A percentile compares a stretch with the other conserved stretches of the same genome.
Conservation (phyloP, 768 basidiomycete species). For the Mrakia blollopis region DNA sequence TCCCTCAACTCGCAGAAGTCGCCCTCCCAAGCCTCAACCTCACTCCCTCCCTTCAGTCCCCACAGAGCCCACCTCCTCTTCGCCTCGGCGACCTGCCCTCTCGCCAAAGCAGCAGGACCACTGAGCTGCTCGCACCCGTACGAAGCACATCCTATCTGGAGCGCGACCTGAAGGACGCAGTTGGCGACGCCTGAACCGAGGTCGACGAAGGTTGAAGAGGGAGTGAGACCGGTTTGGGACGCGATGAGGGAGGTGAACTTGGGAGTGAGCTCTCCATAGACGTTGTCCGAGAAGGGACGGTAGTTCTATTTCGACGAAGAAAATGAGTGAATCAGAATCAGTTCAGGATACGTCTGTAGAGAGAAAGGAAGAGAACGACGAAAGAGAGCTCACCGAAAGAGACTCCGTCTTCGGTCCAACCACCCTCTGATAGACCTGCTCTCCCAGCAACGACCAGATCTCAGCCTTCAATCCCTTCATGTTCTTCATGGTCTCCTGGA, state of each 20-base stretch:
- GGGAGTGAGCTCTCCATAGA: constrained; percentile 86
- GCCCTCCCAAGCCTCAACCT: constrained; percentile 73
- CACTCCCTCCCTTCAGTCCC: constrained; percentile 61
- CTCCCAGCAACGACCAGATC: constrained; percentile 69
- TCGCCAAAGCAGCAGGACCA: constrained; percentile 73
- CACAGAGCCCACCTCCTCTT: constrained; percentile 79
- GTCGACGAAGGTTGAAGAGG: constrained; percentile 66
- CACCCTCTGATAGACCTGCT: constrained; percentile 87
- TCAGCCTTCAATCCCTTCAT: constrained; percentile 56
- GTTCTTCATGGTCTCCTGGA: constrained; percentile 43
- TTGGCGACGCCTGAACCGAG: constrained; percentile 84
- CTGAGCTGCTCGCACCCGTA: constrained; percentile 77
- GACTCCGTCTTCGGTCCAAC: constrained; percentile 84
- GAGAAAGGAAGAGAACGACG: background rate
- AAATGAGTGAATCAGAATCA: background rate
- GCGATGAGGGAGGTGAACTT: constrained; percentile 46
- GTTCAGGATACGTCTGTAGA: background rate
- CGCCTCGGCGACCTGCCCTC: constrained; percentile 68
- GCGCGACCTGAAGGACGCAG: constrained; percentile 70
- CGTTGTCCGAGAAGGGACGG: constrained; percentile 65
- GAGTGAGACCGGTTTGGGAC: constrained; percentile 57
- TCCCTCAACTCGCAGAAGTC: constrained; percentile 71
- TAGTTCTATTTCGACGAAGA: constrained; percentile 49
- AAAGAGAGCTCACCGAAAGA: constrained; percentile 50
- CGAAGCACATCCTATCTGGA: constrained; percentile 68